Conservation (phyloP, 331 rosid species). For the Stylosanthes scabra region DNA sequence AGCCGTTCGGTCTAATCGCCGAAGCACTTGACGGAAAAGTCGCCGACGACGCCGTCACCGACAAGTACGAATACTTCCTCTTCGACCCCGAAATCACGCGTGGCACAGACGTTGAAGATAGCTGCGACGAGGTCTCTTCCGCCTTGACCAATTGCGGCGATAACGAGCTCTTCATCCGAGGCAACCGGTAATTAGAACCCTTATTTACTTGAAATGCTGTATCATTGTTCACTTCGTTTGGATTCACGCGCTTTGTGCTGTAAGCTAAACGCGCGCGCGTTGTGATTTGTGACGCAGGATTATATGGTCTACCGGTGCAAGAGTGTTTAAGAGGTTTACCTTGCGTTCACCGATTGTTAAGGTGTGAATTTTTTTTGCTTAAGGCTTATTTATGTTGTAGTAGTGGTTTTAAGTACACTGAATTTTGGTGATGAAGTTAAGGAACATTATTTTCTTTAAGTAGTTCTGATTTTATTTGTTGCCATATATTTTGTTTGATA, state of each 20-base stretch:
- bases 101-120: slow-evolving; percentile 64
- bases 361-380: slow-evolving; percentile 43
- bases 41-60: slow-evolving; percentile 55
- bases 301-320: slow-evolving; percentile 87
- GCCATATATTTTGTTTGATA: background rate
- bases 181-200: slow-evolving; percentile 67
- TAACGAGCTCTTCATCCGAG: slow-evolving; percentile 83
- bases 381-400: background rate
- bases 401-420: background rate
- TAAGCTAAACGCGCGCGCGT: background rate
- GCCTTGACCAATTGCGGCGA: slow-evolving; percentile 66
- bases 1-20: slow-evolving; percentile 91
- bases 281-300: slow-evolving; percentile 60
- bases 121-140: slow-evolving; percentile 52
- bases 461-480: no score
- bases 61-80: slow-evolving; percentile 85
- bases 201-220: slow-evolving; percentile 9
- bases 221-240: background rate
- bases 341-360: slow-evolving; percentile 63
- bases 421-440: slow-evolving; percentile 22
- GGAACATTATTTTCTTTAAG: no score
- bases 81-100: slow-evolving; percentile 78
- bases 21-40: slow-evolving; percentile 94
- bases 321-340: slow-evolving; percentile 89
- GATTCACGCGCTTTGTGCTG: background rate